Conservation (phyloP, 768 basidiomycete species). For the Boletus subcaerulescens region DNA sequence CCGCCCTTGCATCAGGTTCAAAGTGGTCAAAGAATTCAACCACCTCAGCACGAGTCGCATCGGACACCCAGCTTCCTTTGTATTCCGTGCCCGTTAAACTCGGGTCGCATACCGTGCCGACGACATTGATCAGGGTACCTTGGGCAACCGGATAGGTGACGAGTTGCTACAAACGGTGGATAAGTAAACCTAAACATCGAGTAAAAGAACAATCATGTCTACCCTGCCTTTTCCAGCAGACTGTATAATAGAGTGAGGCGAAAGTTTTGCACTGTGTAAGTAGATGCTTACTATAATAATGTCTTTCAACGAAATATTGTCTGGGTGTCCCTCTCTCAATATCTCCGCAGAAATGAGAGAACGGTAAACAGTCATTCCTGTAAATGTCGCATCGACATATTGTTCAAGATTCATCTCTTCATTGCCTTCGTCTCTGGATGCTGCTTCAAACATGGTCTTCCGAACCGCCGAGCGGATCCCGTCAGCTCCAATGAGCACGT, state of each 20-base stretch:
- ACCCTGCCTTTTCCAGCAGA: slow-evolving; percentile 15
- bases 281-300: slow-evolving; percentile 18
- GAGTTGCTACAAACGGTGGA: slow-evolving; percentile 30
- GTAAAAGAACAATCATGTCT: not conserved
- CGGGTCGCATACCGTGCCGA: slow-evolving; percentile 30
- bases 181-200: not conserved
- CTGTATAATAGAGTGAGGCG: slow-evolving; percentile 11
- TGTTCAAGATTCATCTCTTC: slow-evolving; percentile 3
- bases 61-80: slow-evolving; percentile 32
- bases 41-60: slow-evolving; percentile 35
- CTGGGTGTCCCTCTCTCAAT: slow-evolving; percentile 25
- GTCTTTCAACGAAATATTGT: slow-evolving; percentile 17
- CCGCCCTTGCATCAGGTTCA: slow-evolving; percentile 34
- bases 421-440: not conserved
- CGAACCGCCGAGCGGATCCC: slow-evolving; percentile 37
- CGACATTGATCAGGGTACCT: slow-evolving; percentile 37
- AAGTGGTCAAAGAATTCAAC: slow-evolving; percentile 30
- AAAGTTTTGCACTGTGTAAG: not conserved
- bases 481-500: slow-evolving; percentile 47
- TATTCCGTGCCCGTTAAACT: slow-evolving; percentile 29
- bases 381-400: slow-evolving; percentile 35
- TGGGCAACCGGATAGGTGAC: slow-evolving; percentile 39
- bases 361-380: slow-evolving; percentile 41
- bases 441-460: slow-evolving; percentile 20
- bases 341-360: slow-evolving; percentile 35